These are phyloP conservation scores for Phytophthora kernoviae DNA, from an alignment of 352 stramenopile genomes.

Conservation along the genomic window DNA sequence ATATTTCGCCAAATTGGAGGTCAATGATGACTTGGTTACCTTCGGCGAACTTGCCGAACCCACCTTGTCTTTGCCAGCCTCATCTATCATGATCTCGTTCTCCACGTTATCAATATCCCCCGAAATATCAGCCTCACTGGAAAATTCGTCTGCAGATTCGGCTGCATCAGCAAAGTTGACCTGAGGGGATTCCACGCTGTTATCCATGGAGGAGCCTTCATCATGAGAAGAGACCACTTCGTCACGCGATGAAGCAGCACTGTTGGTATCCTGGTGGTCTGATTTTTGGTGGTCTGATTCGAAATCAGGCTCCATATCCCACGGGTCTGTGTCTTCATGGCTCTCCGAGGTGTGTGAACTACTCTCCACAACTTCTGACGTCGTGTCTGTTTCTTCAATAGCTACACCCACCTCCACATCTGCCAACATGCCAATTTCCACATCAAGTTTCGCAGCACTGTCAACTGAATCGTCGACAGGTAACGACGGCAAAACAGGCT, in stretches of 20 bases:
- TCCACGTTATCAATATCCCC: conserved; percentile 62
- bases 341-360: conserved; percentile 6
- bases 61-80: conserved; percentile 37
- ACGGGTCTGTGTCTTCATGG: conserved; percentile 24
- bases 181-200: conserved; percentile 17
- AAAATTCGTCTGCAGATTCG: conserved; percentile 43
- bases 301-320: conserved; percentile 28
- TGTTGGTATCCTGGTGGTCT: conserved; percentile 2
- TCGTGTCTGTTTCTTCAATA: conserved; percentile 20
- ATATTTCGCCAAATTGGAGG: conserved; percentile 78
- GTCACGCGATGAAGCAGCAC: conserved; percentile 8
- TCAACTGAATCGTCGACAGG: conserved; percentile 12
- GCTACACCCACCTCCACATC: conserved; percentile 42
- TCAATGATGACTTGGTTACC: conserved; percentile 43
- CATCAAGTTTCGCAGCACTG: conserved; percentile 19
- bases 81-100: conserved; percentile 56
- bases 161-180: conserved; percentile 35
- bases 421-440: conserved; percentile 45
- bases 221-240: conserved; percentile 8
- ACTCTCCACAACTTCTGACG: conserved; percentile 24
- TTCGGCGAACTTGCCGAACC: conserved; percentile 33
- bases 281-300: conserved; percentile 29
- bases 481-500: conserved; percentile 14
- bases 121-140: conserved; percentile 52
- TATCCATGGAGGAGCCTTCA: conserved; percentile 8